These are phyloP conservation scores for Aspergillus nomiae DNA, from an alignment of 2,329 filamentous ascomycete species.

Conservation along the genomic window DNA sequence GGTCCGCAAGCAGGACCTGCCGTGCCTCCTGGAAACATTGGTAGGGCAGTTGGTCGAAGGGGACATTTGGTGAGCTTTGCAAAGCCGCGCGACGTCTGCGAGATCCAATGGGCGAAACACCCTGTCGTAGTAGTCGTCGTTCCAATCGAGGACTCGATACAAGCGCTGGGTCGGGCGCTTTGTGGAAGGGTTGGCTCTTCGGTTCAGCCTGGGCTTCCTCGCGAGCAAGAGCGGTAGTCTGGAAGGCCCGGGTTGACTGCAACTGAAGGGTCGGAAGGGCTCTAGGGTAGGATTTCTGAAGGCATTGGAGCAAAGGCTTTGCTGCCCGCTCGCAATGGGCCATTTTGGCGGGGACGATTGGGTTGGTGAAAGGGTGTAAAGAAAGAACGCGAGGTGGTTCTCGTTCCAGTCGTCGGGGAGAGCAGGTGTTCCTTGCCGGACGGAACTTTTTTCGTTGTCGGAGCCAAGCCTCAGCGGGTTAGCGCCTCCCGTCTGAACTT, in stretches of 20 bases:
- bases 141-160: conserved; percentile 67
- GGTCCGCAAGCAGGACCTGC: conserved; percentile 76
- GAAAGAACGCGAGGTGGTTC: not conserved
- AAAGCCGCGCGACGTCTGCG: conserved; percentile 78
- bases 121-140: conserved; percentile 66
- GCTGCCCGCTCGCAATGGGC: conserved; percentile 46
- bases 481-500: conserved; percentile 38
- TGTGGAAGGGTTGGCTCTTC: conserved; percentile 44
- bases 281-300: conserved; percentile 39
- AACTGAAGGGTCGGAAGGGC: conserved; percentile 36
- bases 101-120: conserved; percentile 76
- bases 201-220: conserved; percentile 49
- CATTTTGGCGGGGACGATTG: conserved; percentile 32
- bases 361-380: conserved; percentile 20
- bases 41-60: conserved; percentile 92
- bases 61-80: conserved; percentile 65
- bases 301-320: conserved; percentile 45
- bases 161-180: conserved; percentile 63
- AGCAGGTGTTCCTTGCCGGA: conserved; percentile 22
- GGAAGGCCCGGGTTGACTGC: conserved; percentile 50
- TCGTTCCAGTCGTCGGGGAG: not conserved
- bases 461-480: conserved; percentile 37
- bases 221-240: conserved; percentile 45
- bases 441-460: conserved; percentile 41
- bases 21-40: conserved; percentile 97